Base-by-base conservation (phyloP, 305 asterid genomes). In the Fraxinus greggii region DNA sequence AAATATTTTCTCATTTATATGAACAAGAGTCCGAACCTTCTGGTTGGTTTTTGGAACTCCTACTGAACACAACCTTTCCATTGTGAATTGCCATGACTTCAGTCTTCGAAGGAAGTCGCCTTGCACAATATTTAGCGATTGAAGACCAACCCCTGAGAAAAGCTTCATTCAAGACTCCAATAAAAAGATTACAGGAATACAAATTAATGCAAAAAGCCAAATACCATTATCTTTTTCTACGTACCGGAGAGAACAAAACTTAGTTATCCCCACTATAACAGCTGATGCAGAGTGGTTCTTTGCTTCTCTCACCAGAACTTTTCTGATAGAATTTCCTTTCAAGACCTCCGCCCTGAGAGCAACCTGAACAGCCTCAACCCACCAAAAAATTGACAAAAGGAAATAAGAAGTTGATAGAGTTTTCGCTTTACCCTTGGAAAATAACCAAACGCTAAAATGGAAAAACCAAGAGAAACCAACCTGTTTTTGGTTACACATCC, bases 91-190 rank as follows among this genome's bases (percentile, higher is more conserved):
- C 75, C 77, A 56, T 42, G 79, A 75, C 38, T 76, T 77, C 76
- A 65, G 90, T 89, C 17, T 88, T 82, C 81, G 72, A 83, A 59
- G 97, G 92, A 78, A 96, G 90, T 75, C 73, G 86, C 89, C 87
- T 93, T 3, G 96, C 90, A 79, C 98, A 96, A 80, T 94, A 90
- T 86, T 90, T 92, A 83, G 99, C 97, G 54, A 93, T 72, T 48
- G 98, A 94, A 88, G 91, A 88, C 88, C 93, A 87, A 35, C 77
- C 86, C 89, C 97, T 93, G 77, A 67, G 84, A 10, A 78, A 42
- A 84, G 79, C 35, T 75, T 19, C 75, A 76, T 36, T 86, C 88
- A 86, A 76, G 17, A 85, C 32, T 82, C 63, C 45, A 75, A 74
- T 12, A 63, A 7, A 59, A 19, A 21, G 69, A 59, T 59, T 59